Conservation (phyloP, 371 early-diverging fungal species). For the Funneliformis caledonium region DNA sequence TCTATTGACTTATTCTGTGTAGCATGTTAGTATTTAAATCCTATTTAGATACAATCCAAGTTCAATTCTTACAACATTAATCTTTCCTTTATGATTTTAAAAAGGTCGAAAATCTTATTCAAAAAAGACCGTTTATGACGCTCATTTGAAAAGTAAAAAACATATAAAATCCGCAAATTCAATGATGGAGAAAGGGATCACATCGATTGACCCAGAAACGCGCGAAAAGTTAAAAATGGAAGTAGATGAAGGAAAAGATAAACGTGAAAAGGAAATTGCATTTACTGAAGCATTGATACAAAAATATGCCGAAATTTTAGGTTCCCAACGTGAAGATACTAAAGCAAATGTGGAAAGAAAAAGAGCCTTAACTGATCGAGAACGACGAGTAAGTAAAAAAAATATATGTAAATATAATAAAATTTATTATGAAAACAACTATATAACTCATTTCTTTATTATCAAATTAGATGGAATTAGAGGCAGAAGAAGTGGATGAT, state of each 20-base stretch:
- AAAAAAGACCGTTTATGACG: conserved; percentile 83
- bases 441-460: neutral
- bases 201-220: conserved; percentile 49
- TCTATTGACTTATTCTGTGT: conserved; percentile 69
- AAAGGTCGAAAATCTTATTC: conserved; percentile 78
- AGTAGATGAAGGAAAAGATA: conserved; percentile 50
- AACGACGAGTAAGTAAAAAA: conserved; percentile 60
- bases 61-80: neutral
- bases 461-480: conserved; percentile 67
- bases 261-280: conserved; percentile 63
- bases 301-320: conserved; percentile 65
- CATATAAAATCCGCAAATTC: conserved; percentile 83
- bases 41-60: neutral
- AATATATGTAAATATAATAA: neutral
- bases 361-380: conserved; percentile 91
- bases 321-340: conserved; percentile 75
- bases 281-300: conserved; percentile 67
- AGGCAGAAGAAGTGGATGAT: conserved; percentile 73
- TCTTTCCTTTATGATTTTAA: neutral
- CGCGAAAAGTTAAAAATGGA: conserved; percentile 51
- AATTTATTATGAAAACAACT: neutral
- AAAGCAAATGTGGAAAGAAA: conserved; percentile 89
- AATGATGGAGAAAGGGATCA: conserved; percentile 47
- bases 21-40: conserved; percentile 64
- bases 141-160: conserved; percentile 88